Conservation (phyloP, 805 yeast species). For the Torulaspora delbrueckii region DNA sequence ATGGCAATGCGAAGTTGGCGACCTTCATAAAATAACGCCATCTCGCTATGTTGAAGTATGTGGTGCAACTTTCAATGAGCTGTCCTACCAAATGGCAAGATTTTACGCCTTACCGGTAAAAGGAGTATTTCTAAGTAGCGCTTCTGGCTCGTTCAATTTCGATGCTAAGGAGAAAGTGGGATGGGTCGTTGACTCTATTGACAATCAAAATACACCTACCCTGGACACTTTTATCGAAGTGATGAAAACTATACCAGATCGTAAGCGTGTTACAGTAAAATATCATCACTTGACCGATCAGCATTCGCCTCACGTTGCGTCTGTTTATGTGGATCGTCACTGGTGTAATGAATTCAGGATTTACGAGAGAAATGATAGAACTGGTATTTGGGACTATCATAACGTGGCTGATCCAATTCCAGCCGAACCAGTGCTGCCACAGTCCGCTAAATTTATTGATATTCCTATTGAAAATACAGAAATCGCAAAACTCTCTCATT, state of each 20-base stretch:
- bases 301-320: conserved; percentile 65
- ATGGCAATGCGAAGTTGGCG: conserved; percentile 55
- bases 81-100: conserved; percentile 87
- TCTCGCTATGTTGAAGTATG: conserved; percentile 72
- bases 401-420: conserved; percentile 54
- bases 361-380: conserved; percentile 56
- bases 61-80: conserved; percentile 81
- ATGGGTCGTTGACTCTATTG: conserved; percentile 76
- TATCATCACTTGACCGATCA: conserved; percentile 76
- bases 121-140: conserved; percentile 77
- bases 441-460: conserved; percentile 64
- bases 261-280: conserved; percentile 60
- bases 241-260: conserved; percentile 72
- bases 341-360: conserved; percentile 71
- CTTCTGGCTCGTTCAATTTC: conserved; percentile 69
- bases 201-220: conserved; percentile 68
- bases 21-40: conserved; percentile 80
- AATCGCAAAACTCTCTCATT: conserved; percentile 54
- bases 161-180: conserved; percentile 59
- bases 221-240: conserved; percentile 73
- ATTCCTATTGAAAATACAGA: conserved; percentile 53
- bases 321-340: conserved; percentile 74
- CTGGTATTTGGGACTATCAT: conserved; percentile 55
- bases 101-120: conserved; percentile 74
- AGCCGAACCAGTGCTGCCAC: conserved; percentile 48